phyloP scores from a whole-genome alignment of 2,329 filamentous ascomycete species.

The Hymenotorrendiella dingleyae region DNA sequence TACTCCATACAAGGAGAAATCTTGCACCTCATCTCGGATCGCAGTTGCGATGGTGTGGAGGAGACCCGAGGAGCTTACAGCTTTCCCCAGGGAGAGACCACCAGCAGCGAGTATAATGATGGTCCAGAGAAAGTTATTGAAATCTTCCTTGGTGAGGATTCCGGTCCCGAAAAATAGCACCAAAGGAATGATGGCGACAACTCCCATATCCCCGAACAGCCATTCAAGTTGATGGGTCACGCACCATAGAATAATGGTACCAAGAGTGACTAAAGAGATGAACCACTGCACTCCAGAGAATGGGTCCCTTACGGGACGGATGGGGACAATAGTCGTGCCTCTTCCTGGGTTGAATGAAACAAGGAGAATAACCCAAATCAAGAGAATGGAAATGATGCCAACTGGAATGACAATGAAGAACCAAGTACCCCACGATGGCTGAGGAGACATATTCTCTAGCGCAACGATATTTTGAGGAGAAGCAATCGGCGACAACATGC shows the following conservation, averaged over 20 bases:
- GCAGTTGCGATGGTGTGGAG: constrained; percentile 77
- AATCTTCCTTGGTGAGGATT: constrained; percentile 96
- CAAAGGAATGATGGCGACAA: constrained; percentile 93
- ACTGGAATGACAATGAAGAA: constrained; percentile 95
- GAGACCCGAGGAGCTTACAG: constrained; percentile 87
- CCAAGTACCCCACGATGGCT: constrained; percentile 91
- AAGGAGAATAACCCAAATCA: constrained; percentile 86
- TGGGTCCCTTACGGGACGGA: constrained; percentile 80
- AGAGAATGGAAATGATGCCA: constrained; percentile 76
- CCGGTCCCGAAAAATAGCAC: constrained; percentile 95
- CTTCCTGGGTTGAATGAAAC: constrained; percentile 78
- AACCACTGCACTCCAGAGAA: constrained; percentile 92
- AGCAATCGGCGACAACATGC: constrained; percentile 93
- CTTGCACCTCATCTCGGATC: constrained; percentile 69
- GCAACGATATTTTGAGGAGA: constrained; percentile 97
- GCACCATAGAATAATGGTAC: constrained; percentile 89
- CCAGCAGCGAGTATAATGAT: constrained; percentile 98
- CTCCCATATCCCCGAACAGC: constrained; percentile 95
- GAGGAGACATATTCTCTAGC: constrained; percentile 87
- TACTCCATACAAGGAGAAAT: constrained; percentile 78
- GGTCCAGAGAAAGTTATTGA: constrained; percentile 99
- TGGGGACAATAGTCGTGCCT: constrained; percentile 84
- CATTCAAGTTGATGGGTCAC: constrained; percentile 80
- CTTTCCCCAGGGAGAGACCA: constrained; percentile 85
- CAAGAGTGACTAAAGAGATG: constrained; percentile 74